Percentiles rank a stretch among this genome's conserved stretches.
phyloP scores from a whole-genome alignment of 768 basidiomycete species.

The Boletus reticuloceps region DNA sequence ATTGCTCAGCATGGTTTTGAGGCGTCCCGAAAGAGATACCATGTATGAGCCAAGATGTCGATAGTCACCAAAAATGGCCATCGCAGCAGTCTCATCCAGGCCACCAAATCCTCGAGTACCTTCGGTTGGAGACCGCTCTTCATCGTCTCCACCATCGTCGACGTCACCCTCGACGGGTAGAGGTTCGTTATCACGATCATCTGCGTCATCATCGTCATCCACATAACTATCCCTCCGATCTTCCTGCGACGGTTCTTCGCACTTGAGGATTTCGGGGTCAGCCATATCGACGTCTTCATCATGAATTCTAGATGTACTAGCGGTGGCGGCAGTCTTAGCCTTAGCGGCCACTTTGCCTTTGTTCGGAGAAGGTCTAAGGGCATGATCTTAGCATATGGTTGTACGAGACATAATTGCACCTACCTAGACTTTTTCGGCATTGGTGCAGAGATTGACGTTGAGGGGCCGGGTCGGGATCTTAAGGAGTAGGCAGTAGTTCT shows the following conservation, averaged over 20 bases:
- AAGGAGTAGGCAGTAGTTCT: conserved; percentile 64
- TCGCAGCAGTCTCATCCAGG: conserved; percentile 66
- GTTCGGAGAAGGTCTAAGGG: conserved; percentile 43
- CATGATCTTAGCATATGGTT: conserved; percentile 12
- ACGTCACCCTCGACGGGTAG: conserved; percentile 47
- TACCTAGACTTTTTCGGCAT: conserved; percentile 81
- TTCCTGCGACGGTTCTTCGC: conserved; percentile 43
- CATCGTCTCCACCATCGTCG: conserved; percentile 41
- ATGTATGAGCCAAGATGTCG: conserved; percentile 90
- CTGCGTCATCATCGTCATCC: conserved; percentile 41
- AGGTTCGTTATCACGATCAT: conserved; percentile 49
- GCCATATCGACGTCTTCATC: conserved; percentile 79
- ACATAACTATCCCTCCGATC: conserved; percentile 43
- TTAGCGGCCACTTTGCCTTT: conserved; percentile 63
- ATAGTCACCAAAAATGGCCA: conserved; percentile 86
- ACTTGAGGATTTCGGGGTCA: conserved; percentile 55
- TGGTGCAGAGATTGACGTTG: conserved; percentile 41
- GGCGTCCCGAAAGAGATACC: conserved; percentile 80
- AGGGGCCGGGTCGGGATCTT: conserved; percentile 52
- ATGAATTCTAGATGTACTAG: conserved; percentile 61
- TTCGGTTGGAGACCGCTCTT: conserved; percentile 35
- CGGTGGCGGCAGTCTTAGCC: conserved; percentile 52
- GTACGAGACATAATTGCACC: conserved; percentile 9
- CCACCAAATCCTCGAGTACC: conserved; percentile 43
- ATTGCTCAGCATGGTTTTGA: conserved; percentile 88